Conservation (phyloP, 164 flowering plant species). For the Magnolia officinalis region DNA sequence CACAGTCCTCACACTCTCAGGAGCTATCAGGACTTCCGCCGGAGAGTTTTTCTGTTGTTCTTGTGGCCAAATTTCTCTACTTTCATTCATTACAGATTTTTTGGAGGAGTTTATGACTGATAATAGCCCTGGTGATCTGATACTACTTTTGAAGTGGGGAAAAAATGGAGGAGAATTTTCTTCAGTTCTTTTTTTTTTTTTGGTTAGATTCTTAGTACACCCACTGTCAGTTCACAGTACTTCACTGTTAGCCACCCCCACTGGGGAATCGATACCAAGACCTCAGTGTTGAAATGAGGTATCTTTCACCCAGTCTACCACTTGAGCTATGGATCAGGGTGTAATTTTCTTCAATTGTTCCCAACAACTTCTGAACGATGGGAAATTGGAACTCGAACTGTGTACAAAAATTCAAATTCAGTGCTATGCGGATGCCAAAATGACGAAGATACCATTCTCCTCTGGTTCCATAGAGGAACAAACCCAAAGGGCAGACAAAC, state of each 20-base stretch:
- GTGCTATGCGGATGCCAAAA: slow-evolving; percentile 95
- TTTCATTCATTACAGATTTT: slow-evolving; percentile 34
- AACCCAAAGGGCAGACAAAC: slow-evolving; percentile 97
- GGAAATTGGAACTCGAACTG: no score
- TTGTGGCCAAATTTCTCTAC: background rate
- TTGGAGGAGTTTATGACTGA: slow-evolving; percentile 89
- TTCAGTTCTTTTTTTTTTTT: no score
- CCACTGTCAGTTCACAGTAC: no score
- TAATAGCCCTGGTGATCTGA: slow-evolving; percentile 87
- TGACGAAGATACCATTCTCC: slow-evolving; percentile 78
- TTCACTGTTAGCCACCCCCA: no score
- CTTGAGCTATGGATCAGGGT: no score
- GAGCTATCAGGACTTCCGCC: no score
- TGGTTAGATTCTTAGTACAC: no score
- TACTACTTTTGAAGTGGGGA: slow-evolving; percentile 69
- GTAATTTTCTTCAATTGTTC: slow-evolving; percentile 71
- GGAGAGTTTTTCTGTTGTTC: background rate
- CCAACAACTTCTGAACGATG: slow-evolving; percentile 44
- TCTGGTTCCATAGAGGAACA: slow-evolving; percentile 92
- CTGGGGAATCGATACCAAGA: no score
- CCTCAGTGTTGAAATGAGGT: no score
- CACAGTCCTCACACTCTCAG: no score
- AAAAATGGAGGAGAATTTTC: slow-evolving; percentile 64
- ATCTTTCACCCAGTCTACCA: no score
- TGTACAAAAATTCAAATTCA: slow-evolving; percentile 88